Base-by-base conservation (phyloP, 1,284 basidiomycete species). In the Malassezia furfur region DNA sequence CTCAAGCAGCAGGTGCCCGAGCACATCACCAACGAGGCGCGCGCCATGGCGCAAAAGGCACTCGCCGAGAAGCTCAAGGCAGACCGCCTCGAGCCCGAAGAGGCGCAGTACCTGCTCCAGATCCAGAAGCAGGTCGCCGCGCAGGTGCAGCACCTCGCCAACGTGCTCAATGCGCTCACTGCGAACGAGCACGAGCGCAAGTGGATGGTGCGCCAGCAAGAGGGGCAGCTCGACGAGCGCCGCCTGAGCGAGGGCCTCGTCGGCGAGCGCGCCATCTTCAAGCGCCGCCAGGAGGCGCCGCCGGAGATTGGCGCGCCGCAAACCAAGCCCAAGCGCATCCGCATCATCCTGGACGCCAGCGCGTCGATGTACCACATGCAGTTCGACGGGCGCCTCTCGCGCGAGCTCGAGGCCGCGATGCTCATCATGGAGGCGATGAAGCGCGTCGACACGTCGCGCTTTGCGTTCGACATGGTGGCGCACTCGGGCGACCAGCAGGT, bases 221-320 rank as follows among this genome's bases (percentile, higher is more conserved):
- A 77, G 14, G 76, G 76, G 1, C 75, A 77, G 59, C 52, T 77
- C 12, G 76, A 77, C 58, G 76, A 77, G 50, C 60, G 61, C 2
- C 54, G 75, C 0, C 53, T 77, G 6, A 65, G 65, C 12, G 75
- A 77, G 40, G 76, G 75, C 0, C 59, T 77, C 7, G 74, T 71
- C 2, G 76, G 76, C n/a, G 76, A 77, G 52, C 47, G 68, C 6
- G 59, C 66, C 14, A 72, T 76, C 38, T 76, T 76, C 58, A 74
- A 74, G 50, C 54, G 71, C 1, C 54, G 70, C 5, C 61, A 62
- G 15, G 70, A 74, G 54, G 62, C 64, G 44, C 72, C 72, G 5
- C 72, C 72, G 1, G 72, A 74, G 35, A 54, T 65, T 7, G 70
- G 70, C 17, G 72, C 70, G 49, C 68, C 71, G 7, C 72, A 75